These are phyloP conservation scores for Aciculoconidium aculeatum DNA, from an alignment of 805 yeast genomes.

Conservation along the genomic window DNA sequence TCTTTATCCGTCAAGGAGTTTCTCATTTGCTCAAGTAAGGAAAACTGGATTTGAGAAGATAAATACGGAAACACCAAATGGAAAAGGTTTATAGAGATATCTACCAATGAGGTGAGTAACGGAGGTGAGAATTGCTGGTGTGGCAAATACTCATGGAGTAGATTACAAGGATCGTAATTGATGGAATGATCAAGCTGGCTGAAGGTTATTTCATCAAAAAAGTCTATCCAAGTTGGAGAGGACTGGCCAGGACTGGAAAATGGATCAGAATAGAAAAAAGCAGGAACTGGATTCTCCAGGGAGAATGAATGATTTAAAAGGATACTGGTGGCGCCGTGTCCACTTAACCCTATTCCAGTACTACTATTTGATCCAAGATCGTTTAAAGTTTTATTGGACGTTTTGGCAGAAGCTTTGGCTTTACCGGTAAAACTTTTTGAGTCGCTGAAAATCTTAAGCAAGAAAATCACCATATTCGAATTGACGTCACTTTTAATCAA, in stretches of 20 bases:
- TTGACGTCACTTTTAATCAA: constrained; percentile 33
- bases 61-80: constrained; percentile 64
- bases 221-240: constrained; percentile 26
- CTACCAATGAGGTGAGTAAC: constrained; percentile 47
- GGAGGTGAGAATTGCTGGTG: constrained; percentile 21
- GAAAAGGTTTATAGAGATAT: constrained; percentile 72
- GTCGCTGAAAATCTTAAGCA: constrained; percentile 34
- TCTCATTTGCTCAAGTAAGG: constrained; percentile 77
- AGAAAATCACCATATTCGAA: constrained; percentile 36
- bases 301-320: too few relatives aligned
- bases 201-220: constrained; percentile 20
- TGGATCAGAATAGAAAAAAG: neutral
- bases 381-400: constrained; percentile 16
- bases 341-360: too few relatives aligned
- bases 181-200: constrained; percentile 22
- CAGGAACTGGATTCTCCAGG: too few relatives aligned
- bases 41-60: constrained; percentile 74
- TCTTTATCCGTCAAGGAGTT: constrained; percentile 38
- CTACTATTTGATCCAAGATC: constrained; percentile 15
- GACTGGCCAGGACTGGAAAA: constrained; percentile 3
- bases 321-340: too few relatives aligned
- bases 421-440: constrained; percentile 21
- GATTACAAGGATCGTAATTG: constrained; percentile 27
- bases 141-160: too few relatives aligned
- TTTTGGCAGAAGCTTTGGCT: neutral